These are phyloP conservation scores for Chaetomium tenue DNA, from an alignment of 495 filamentous ascomycete species.

Conservation along the genomic window DNA sequence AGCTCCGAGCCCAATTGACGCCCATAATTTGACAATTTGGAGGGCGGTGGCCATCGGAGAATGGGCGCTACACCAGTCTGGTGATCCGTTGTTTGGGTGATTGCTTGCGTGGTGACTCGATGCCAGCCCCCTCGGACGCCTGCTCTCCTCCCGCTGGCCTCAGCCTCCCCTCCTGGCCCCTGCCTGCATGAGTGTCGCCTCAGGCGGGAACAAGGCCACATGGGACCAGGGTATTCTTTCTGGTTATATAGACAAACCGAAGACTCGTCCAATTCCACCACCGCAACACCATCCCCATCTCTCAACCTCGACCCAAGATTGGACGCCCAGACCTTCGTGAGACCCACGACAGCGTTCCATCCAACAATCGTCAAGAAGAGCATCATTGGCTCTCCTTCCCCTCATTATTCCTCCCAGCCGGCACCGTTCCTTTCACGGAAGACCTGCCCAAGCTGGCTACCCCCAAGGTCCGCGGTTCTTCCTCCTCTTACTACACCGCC, in stretches of 20 bases:
- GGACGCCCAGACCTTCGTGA: slow-evolving; percentile 24
- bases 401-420: neutral
- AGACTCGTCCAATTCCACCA: slow-evolving; percentile 19
- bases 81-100: slow-evolving; percentile 17
- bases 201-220: slow-evolving; percentile 2
- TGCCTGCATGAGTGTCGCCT: slow-evolving; percentile 13
- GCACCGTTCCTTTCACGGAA: neutral
- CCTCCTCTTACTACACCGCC: slow-evolving; percentile 9
- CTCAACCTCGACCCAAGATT: slow-evolving; percentile 17
- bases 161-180: slow-evolving; percentile 6
- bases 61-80: slow-evolving; percentile 14
- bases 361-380: slow-evolving; percentile 4
- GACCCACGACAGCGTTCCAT: slow-evolving; percentile 21
- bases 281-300: slow-evolving; percentile 14
- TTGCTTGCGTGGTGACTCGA: slow-evolving; percentile 24
- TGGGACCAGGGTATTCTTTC: neutral
- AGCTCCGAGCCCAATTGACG: slow-evolving; percentile 31
- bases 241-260: slow-evolving; percentile 22
- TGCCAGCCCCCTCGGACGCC: slow-evolving; percentile 20
- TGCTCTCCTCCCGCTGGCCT: neutral
- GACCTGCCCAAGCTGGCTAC: slow-evolving; percentile 29
- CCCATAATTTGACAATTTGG: slow-evolving; percentile 27
- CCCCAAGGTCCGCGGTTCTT: slow-evolving; percentile 8
- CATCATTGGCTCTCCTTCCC: slow-evolving; percentile 10
- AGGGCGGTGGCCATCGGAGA: neutral